phyloP scores from a whole-genome alignment of 1,139 yeast genomes.

The Suzukiozyma palmioleophila region DNA sequence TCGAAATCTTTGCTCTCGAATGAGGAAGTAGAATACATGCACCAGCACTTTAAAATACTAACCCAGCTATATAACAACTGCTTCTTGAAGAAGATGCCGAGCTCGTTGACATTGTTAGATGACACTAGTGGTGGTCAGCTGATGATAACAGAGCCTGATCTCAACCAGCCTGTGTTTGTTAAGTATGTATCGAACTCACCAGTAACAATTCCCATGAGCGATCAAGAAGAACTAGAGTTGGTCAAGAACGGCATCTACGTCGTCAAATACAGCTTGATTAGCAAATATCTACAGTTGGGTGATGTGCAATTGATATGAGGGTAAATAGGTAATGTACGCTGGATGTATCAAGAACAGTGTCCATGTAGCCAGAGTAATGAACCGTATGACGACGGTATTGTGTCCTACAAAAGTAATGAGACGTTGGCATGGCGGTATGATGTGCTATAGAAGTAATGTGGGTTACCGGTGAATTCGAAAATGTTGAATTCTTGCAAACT shows the following conservation, averaged over 20 bases:
- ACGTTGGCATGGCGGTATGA: neutral
- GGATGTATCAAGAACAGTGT: too few species aligned
- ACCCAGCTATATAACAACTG: conserved; percentile 63
- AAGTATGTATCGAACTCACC: conserved; percentile 40
- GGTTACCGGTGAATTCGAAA: too few species aligned
- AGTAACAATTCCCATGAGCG: conserved; percentile 36
- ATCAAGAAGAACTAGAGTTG: conserved; percentile 63
- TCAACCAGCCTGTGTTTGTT: conserved; percentile 72
- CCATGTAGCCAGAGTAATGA: too few species aligned
- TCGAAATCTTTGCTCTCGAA: conserved; percentile 38
- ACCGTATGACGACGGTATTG: too few species aligned
- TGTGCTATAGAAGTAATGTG: too few species aligned
- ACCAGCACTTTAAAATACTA: conserved; percentile 59
- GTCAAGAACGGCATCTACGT: conserved; percentile 70
- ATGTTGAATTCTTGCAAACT: too few species aligned
- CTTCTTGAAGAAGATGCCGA: conserved; percentile 67
- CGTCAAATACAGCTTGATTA: conserved; percentile 59
- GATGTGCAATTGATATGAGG: conserved; percentile 38
- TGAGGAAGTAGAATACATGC: conserved; percentile 61
- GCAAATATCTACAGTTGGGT: conserved; percentile 33
- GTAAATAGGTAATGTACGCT: conserved; percentile 4
- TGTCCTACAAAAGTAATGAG: neutral
- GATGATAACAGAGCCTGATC: conserved; percentile 77
- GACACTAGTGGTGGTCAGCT: conserved; percentile 72
- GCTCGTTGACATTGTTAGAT: conserved; percentile 63